These are phyloP conservation scores for Talaromyces borbonicus DNA, from an alignment of 495 filamentous ascomycete species.

Conservation along the genomic window DNA sequence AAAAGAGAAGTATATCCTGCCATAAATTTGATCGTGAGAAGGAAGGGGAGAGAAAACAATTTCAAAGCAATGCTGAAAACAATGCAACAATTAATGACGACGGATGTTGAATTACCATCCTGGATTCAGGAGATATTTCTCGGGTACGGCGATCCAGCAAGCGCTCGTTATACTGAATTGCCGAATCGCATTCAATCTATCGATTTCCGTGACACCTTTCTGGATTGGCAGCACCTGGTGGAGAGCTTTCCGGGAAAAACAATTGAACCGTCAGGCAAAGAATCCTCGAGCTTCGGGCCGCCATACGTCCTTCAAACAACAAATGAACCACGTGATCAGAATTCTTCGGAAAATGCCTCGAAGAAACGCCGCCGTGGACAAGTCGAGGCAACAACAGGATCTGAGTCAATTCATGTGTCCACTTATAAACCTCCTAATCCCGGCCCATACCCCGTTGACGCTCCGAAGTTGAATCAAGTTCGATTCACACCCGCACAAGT, in stretches of 20 bases:
- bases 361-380: constrained; percentile 79
- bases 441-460: constrained; percentile 85
- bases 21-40: constrained; percentile 79
- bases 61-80: constrained; percentile 92
- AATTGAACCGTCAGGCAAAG: constrained; percentile 64
- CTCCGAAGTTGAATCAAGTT: constrained; percentile 70
- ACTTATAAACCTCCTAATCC: constrained; percentile 88
- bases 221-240: constrained; percentile 90
- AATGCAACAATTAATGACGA: constrained; percentile 75
- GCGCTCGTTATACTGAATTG: constrained; percentile 76
- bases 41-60: constrained; percentile 88
- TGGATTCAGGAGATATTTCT: constrained; percentile 98
- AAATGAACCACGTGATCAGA: constrained; percentile 33
- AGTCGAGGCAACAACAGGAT: constrained; percentile 47
- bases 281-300: constrained; percentile 65
- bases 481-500: constrained; percentile 88
- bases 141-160: constrained; percentile 85
- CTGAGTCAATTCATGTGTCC: constrained; percentile 67
- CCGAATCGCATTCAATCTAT: constrained; percentile 65
- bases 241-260: constrained; percentile 78
- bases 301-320: constrained; percentile 72
- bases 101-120: constrained; percentile 73
- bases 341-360: constrained; percentile 41
- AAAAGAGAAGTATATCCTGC: constrained; percentile 71
- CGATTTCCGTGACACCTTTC: constrained; percentile 88